Percentiles rank a stretch among this genome's conserved stretches.
Evolutionary conservation across 768 basidiomycete genomes (phyloP).

Genomic region (Gyrodon lividus): DNA sequence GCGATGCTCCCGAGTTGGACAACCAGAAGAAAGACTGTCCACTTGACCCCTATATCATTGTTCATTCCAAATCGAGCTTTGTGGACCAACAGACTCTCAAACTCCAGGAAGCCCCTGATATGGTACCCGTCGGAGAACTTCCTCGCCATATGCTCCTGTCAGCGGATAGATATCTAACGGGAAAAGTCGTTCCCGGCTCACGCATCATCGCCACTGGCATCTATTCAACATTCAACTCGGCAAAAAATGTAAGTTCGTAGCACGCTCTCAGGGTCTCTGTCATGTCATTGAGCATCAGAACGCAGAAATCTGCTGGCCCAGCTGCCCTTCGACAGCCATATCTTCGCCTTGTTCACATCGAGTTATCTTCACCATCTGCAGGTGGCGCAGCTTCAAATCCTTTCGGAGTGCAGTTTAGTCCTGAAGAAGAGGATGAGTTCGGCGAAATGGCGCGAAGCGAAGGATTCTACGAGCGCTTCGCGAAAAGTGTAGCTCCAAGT

Average conservation of each 20-base stretch:
- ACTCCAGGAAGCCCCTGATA: slow-evolving; percentile 97
- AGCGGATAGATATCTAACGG: slow-evolving; percentile 87
- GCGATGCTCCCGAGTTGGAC: slow-evolving; percentile 76
- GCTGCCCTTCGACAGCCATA: slow-evolving; percentile 93
- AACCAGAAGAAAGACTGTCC: slow-evolving; percentile 95
- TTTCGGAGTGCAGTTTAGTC: slow-evolving; percentile 84
- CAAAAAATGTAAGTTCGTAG: slow-evolving; percentile 64
- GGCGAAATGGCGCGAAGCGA: slow-evolving; percentile 86
- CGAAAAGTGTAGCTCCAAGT: slow-evolving; percentile 92
- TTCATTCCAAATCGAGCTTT: slow-evolving; percentile 92
- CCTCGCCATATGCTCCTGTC: slow-evolving; percentile 94
- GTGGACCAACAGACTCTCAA: slow-evolving; percentile 96
- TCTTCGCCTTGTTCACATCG: slow-evolving; percentile 89
- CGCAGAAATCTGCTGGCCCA: slow-evolving; percentile 75
- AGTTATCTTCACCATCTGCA: slow-evolving; percentile 77
- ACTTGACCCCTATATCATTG: slow-evolving; percentile 91
- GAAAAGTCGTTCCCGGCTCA: slow-evolving; percentile 94
- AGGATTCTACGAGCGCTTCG: slow-evolving; percentile 89
- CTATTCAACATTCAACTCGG: slow-evolving; percentile 92
- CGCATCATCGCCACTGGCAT: slow-evolving; percentile 93
- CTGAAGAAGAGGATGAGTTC: slow-evolving; percentile 98
- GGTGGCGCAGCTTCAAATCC: slow-evolving; percentile 76
- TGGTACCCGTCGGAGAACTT: slow-evolving; percentile 98
- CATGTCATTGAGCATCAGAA: slow-evolving; percentile 1
- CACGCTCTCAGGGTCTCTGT: not conserved